Conservation (phyloP, 2,329 filamentous ascomycete genomes). For the Fusarium robinianum region DNA sequence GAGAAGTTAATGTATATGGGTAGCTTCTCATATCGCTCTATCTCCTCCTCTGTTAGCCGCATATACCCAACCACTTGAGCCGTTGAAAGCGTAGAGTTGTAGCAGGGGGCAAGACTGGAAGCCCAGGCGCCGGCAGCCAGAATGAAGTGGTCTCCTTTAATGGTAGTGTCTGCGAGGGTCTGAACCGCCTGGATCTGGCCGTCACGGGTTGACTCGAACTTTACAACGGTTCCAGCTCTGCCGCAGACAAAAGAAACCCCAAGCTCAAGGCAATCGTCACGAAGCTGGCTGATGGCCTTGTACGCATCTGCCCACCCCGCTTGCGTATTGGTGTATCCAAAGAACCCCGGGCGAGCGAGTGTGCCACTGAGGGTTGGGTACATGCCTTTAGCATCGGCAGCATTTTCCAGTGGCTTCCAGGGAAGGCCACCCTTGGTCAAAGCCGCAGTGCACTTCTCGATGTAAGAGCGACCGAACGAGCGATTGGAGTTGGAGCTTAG, state of each 20-base stretch:
- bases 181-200: conserved; percentile 5
- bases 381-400: not conserved
- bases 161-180: not conserved
- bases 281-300: conserved; percentile 22
- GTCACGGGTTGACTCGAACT: conserved; percentile 6
- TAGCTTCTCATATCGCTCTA: conserved; percentile 17
- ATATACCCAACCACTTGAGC: conserved; percentile 25
- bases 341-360: conserved; percentile 17
- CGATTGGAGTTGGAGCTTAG: conserved; percentile 1
- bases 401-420: conserved; percentile 8
- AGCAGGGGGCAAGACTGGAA: conserved; percentile 5
- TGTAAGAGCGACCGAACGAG: conserved; percentile 10
- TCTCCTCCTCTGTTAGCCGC: conserved; percentile 18
- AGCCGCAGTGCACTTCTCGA: conserved; percentile 20
- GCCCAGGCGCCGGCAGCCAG: conserved; percentile 24
- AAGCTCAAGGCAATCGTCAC: conserved; percentile 21
- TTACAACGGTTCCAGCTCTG: conserved; percentile 14
- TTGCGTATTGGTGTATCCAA: conserved; percentile 18
- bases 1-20: conserved; percentile 29
- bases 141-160: conserved; percentile 18
- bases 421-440: conserved; percentile 12
- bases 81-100: conserved; percentile 24
- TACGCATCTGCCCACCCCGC: conserved; percentile 27
- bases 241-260: conserved; percentile 23
- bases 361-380: conserved; percentile 14